Percentiles rank a stretch among this genome's conserved stretches.
Conservation (phyloP, 192 early-diverging fungal species). For the Coemansia sp. region DNA sequence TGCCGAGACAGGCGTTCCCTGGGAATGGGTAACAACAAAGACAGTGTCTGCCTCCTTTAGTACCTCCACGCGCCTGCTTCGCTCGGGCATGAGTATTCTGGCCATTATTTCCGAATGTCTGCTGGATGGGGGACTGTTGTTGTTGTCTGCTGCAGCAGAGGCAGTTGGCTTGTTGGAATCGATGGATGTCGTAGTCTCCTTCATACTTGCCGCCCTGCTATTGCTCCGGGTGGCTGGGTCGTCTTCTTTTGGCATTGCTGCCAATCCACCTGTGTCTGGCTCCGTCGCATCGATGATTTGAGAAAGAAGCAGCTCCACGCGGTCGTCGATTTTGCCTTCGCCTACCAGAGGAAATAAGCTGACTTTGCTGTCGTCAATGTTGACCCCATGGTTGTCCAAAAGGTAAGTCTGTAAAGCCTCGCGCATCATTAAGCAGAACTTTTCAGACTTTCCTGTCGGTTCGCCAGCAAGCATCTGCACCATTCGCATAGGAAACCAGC, state of each 20-base stretch:
- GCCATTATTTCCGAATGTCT: conserved; percentile 28
- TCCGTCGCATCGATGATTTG: conserved; percentile 60
- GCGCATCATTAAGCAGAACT: conserved; percentile 89
- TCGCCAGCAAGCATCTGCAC: conserved; percentile 79
- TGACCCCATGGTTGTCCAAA: conserved; percentile 50
- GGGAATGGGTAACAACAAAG: conserved; percentile 88
- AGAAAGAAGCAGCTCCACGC: conserved; percentile 78
- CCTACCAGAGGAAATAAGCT: conserved; percentile 84
- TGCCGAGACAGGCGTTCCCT: conserved; percentile 88
- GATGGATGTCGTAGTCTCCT: not conserved
- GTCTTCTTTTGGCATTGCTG: conserved; percentile 3
- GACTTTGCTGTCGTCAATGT: conserved; percentile 54
- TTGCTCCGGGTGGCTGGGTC: not conserved
- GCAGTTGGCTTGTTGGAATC: not conserved
- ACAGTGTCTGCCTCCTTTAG: conserved; percentile 65
- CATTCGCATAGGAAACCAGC: conserved; percentile 82
- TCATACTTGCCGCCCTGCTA: not conserved
- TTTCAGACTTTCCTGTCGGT: conserved; percentile 86
- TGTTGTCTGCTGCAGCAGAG: conserved; percentile 1
- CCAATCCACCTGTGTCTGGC: not conserved
- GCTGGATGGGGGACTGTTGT: conserved; percentile 15
- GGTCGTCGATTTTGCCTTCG: conserved; percentile 86
- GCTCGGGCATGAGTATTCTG: conserved; percentile 39
- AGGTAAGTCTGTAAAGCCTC: conserved; percentile 63
- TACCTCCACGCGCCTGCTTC: conserved; percentile 19